These are phyloP conservation scores for Colletotrichum brevisporum DNA, from an alignment of 2,329 filamentous ascomycete genomes.

Conservation along the genomic window DNA sequence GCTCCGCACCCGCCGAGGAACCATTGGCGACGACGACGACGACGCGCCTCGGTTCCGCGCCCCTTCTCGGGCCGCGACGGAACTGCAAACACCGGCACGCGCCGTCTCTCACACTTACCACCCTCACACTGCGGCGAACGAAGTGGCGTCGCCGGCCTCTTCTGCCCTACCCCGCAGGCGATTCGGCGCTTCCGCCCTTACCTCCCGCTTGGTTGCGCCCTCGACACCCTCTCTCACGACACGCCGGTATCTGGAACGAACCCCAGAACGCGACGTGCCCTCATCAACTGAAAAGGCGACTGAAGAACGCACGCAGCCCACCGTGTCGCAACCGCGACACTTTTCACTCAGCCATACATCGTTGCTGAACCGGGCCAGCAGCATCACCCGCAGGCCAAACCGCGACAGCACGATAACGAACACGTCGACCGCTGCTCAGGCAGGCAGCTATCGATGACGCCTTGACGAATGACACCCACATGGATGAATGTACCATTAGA, in stretches of 20 bases:
- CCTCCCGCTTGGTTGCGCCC: conserved; percentile 60
- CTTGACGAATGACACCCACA: conserved; percentile 47
- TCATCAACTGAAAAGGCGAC: conserved; percentile 52
- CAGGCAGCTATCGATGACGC: conserved; percentile 61
- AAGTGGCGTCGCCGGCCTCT: conserved; percentile 51
- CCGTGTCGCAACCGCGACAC: conserved; percentile 49
- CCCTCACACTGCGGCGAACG: conserved; percentile 30
- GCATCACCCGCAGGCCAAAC: conserved; percentile 59
- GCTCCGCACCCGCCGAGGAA: conserved; percentile 61
- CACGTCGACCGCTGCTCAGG: conserved; percentile 56
- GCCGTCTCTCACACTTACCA: conserved; percentile 56
- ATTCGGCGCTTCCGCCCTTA: conserved; percentile 63
- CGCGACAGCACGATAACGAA: conserved; percentile 59
- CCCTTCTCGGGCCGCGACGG: conserved; percentile 71
- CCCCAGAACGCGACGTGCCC: conserved; percentile 57
- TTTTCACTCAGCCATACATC: conserved; percentile 60
- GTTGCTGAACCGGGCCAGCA: conserved; percentile 60
- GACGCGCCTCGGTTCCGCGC: conserved; percentile 64
- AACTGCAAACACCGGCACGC: conserved; percentile 57
- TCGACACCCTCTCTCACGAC: conserved; percentile 54
- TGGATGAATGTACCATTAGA: conserved; percentile 44
- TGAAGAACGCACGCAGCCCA: conserved; percentile 56
- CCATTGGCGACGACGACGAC: conserved; percentile 61
- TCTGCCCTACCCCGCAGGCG: conserved; percentile 68
- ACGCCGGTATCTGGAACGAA: conserved; percentile 66